Evolutionary conservation across 306 rosid species (phyloP), one percentile per base, ranked within the genome.

Genomic region (Corylus avellana): DNA sequence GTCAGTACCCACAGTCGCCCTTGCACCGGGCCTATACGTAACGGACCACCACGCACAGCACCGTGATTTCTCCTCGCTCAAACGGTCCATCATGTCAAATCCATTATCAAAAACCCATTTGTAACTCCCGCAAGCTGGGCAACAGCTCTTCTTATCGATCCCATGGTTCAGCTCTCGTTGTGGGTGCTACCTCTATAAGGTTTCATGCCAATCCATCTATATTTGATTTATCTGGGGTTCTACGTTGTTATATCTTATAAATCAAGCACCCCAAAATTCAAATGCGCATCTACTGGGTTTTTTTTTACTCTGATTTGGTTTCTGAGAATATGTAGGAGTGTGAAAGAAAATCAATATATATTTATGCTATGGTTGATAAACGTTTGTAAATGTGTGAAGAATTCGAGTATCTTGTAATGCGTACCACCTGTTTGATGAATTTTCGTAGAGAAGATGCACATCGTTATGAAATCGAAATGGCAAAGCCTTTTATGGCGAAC

Each of bases 141-240:
- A 79, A 84, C 67, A 85, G 75, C 79, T 88, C 97, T 67, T 94
- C 97, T 74, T 92, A 90, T 87, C 98, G 98, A 82, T 89, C 86
- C 71, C 92, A 94, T 77, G 89, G 80, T 53, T 90, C 97, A 13
- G 92, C 75, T 79, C 81, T 94, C 75, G 88, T 91, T 70, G 94
- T 94, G 13, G 98, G 97, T 58, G 27, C 95, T 69, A 92, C 93
- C 12, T 95, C 98, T 72, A 90, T 94, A 80, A 90, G 98, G 98
- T 90, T 2, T 77, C 63, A 50, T 73, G 69, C 53, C 51, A 49
- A 71, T 46, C 61, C 42, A 18, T 75, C 70, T 66, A 55, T 48
- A 18, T 75, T 56, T 22, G 17, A 47, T 29, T 50, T 70, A 39
- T 73, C 61, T 59, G 35, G 57, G 63, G 46, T 42, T 67, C 54